A percentile compares a stretch with the other conserved stretches of the same genome.
Evolutionary conservation across 139 green algal genomes (phyloP).

Genomic region (Ettlia oleoabundans): DNA sequence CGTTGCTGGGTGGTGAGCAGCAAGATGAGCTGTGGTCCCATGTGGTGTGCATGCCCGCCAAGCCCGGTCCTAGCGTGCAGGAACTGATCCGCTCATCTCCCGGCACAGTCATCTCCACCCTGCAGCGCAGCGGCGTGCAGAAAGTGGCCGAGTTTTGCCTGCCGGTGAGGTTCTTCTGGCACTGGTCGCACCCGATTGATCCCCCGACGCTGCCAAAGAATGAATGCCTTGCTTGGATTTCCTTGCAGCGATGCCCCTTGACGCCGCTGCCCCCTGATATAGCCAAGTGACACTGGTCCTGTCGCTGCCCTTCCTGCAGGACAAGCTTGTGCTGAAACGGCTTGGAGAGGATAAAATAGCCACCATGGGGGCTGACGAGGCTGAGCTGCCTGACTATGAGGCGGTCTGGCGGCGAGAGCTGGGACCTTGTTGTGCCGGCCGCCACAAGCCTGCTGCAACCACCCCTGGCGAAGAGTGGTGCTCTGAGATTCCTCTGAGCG

Average conservation of each 20-base stretch:
- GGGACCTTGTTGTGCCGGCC: neutral
- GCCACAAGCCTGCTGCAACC: neutral
- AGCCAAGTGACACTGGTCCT: neutral
- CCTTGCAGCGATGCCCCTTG: neutral
- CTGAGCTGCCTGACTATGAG: slow-evolving; percentile 12
- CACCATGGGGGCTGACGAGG: slow-evolving; percentile 7
- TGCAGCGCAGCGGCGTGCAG: slow-evolving; percentile 8
- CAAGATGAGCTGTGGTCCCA: neutral
- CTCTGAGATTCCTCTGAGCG: slow-evolving; percentile 21
- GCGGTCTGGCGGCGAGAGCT: slow-evolving; percentile 12
- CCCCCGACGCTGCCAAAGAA: no score
- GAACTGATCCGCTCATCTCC: neutral
- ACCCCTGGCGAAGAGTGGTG: neutral
- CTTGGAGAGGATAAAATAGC: slow-evolving; percentile 9
- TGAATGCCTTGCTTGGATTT: no score
- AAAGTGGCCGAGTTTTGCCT: slow-evolving; percentile 25
- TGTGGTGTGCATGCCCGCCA: neutral
- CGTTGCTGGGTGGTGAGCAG: neutral
- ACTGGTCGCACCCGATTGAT: no score
- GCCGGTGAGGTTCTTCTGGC: no score
- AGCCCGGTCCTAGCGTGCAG: neutral
- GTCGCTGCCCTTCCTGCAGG: no score
- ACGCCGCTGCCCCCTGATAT: neutral
- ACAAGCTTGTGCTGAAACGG: slow-evolving; percentile 2
- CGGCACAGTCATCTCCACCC: neutral